Base-by-base conservation (phyloP, 805 yeast genomes). In the Cyberlindnera americana region DNA sequence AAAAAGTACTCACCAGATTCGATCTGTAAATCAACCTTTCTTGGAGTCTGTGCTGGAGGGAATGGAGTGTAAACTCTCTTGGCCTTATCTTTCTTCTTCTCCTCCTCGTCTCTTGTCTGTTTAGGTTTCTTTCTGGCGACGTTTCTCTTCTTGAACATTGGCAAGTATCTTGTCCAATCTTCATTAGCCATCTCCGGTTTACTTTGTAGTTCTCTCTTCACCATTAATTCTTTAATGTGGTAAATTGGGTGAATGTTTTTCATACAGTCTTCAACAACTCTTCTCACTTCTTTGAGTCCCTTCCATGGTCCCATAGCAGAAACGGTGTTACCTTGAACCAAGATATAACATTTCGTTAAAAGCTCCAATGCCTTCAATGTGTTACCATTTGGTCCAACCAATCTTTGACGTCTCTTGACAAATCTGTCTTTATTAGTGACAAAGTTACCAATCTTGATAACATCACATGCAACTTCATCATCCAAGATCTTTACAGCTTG, bases 231-330 rank as follows among this genome's bases (percentile, higher is more conserved):
- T 62, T 93, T 93, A 59, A 93, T 91, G 62, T 93, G 91, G 65
- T 93, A 93, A 46, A 93, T 91, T n/a, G 99, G 99, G 61, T 93
- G 99, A 12, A 93, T 73, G 55, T 93, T 93, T 58, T 75, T 79
- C 99, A 93, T 93, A 65, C 98, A 93, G 60, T 93, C 99, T 61
- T 91, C 98, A 29, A 93, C 95, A 24, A 93, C 89, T 58, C 98
- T 77, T 64, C 98, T 78, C 7, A 88, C 78, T 49, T 85, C 95
- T 60, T 93, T 93, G 48, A 93, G 70, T 6, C 98, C 98, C 59
- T 84, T 88, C 67, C 69, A 90, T 19, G 96, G 91, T 9, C 99
- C 99, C 98, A 93, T 93, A 11, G 83, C 91, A 39, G 96, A 78
- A 4, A 93, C 99, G 3, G 99, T 93, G 63, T 84, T 89, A 59